Evolutionary conservation across 2,329 filamentous ascomycete species (phyloP).

Genomic region (Colletotrichum scovillei): DNA sequence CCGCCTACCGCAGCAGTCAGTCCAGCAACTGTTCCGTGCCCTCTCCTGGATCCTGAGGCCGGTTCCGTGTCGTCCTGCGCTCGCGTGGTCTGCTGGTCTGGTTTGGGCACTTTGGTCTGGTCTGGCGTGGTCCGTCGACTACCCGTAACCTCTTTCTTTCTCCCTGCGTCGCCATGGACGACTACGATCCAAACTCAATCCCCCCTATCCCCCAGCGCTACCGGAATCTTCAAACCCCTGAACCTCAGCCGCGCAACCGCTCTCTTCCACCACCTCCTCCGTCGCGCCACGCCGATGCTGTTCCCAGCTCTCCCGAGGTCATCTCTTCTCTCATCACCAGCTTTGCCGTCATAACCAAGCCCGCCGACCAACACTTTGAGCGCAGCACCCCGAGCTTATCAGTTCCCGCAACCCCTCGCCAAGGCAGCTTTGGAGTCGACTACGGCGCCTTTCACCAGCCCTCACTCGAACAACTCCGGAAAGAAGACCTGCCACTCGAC

Average conservation of each 20-base stretch:
- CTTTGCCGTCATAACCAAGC: conserved; percentile 74
- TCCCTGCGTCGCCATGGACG: conserved; percentile 33
- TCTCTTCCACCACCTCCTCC: conserved; percentile 32
- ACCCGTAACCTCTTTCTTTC: neutral
- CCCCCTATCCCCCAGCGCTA: conserved; percentile 38
- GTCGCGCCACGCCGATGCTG: conserved; percentile 41
- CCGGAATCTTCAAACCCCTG: conserved; percentile 34
- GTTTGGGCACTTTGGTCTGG: neutral
- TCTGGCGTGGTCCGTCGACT: neutral
- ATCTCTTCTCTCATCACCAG: conserved; percentile 78
- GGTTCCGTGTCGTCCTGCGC: conserved; percentile 25
- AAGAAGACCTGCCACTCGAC: conserved; percentile 63
- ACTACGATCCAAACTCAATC: conserved; percentile 27
- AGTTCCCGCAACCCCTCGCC: conserved; percentile 50
- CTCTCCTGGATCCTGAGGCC: conserved; percentile 29
- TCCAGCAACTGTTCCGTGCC: conserved; percentile 14
- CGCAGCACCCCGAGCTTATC: conserved; percentile 53
- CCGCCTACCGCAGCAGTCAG: neutral
- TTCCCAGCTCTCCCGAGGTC: conserved; percentile 73
- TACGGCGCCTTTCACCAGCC: conserved; percentile 74
- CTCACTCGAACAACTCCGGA: conserved; percentile 59
- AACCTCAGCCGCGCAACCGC: conserved; percentile 25
- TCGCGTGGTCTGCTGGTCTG: conserved; percentile 16
- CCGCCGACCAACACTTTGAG: conserved; percentile 78
- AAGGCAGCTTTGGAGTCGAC: conserved; percentile 76